Conservation (phyloP, 1,139 yeast genomes). For the Geotrichum histeridarum region DNA sequence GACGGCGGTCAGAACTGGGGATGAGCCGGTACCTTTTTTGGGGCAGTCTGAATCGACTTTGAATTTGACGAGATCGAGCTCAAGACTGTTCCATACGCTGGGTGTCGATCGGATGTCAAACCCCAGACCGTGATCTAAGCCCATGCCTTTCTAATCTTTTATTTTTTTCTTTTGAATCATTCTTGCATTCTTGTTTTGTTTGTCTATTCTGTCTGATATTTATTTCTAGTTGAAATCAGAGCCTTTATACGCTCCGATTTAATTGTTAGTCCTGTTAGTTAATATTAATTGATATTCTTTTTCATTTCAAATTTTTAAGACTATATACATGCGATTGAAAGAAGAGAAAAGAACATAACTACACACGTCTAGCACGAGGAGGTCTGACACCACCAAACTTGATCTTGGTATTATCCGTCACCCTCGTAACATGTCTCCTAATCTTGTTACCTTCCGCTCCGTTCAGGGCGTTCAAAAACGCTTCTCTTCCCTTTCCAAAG, state of each 20-base stretch:
- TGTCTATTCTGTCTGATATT: not conserved
- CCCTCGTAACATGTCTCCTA: conserved; percentile 58
- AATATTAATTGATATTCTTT: not conserved
- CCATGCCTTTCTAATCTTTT: not conserved
- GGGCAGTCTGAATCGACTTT: conserved; percentile 4
- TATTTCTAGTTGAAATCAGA: not conserved
- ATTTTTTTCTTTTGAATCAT: not conserved
- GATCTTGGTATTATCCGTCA: conserved; percentile 73
- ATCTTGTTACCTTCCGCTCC: conserved; percentile 83
- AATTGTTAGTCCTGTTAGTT: not conserved
- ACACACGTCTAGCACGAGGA: conserved; percentile 77
- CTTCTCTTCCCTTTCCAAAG: conserved; percentile 86
- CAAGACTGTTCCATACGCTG: conserved; percentile 11
- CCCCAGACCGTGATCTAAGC: not conserved
- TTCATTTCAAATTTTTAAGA: not conserved
- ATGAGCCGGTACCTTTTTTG: not conserved
- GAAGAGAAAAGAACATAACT: conserved; percentile 21
- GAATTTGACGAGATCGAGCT: conserved; percentile 5
- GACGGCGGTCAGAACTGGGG: not conserved
- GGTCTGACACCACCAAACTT: conserved; percentile 91
- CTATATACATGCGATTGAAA: conserved; percentile 4
- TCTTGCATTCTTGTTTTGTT: not conserved
- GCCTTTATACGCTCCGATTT: not conserved
- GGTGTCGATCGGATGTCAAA: conserved; percentile 11
- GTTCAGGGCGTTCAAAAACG: conserved; percentile 74